Evolutionary conservation across 305 asterid species (phyloP).

Genomic region (Rubia tinctorum): DNA sequence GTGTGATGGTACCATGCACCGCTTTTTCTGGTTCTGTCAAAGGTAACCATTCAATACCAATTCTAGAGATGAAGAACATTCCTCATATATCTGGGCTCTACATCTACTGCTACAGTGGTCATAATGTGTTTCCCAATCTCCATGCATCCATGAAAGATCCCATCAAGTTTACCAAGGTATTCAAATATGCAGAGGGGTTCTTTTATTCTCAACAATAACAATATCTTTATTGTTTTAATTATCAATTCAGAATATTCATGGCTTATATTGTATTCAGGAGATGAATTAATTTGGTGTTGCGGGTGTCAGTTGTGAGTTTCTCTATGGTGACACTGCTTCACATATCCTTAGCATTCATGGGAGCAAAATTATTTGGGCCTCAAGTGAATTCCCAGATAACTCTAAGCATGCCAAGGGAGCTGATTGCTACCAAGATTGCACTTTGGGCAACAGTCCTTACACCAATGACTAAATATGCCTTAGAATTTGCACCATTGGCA

Average conservation of each 20-base stretch:
- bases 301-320: slow-evolving; percentile 70
- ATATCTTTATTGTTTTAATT: too few relatives aligned
- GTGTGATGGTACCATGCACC: slow-evolving; percentile 54
- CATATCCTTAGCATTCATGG: slow-evolving; percentile 61
- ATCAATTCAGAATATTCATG: too few relatives aligned
- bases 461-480: slow-evolving; percentile 76
- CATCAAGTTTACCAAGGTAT: slow-evolving; percentile 71
- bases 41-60: slow-evolving; percentile 37
- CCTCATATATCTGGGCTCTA: slow-evolving; percentile 61
- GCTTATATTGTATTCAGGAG: too few relatives aligned
- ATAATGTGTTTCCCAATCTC: slow-evolving; percentile 66
- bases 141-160: slow-evolving; percentile 70
- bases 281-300: too few relatives aligned
- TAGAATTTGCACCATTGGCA: slow-evolving; percentile 70
- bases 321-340: slow-evolving; percentile 47
- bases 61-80: slow-evolving; percentile 33
- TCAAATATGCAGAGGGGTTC: too few relatives aligned
- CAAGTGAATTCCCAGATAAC: slow-evolving; percentile 64
- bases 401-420: slow-evolving; percentile 59
- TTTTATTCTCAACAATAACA: too few relatives aligned
- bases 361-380: slow-evolving; percentile 65
- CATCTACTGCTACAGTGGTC: slow-evolving; percentile 58
- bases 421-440: slow-evolving; percentile 53
- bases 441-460: slow-evolving; percentile 69
- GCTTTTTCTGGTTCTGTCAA: slow-evolving; percentile 48